Evolutionary conservation across 2,329 filamentous ascomycete species (phyloP), one percentile per base, ranked within the genome.

Genomic region (Coniochaeta sp.): DNA sequence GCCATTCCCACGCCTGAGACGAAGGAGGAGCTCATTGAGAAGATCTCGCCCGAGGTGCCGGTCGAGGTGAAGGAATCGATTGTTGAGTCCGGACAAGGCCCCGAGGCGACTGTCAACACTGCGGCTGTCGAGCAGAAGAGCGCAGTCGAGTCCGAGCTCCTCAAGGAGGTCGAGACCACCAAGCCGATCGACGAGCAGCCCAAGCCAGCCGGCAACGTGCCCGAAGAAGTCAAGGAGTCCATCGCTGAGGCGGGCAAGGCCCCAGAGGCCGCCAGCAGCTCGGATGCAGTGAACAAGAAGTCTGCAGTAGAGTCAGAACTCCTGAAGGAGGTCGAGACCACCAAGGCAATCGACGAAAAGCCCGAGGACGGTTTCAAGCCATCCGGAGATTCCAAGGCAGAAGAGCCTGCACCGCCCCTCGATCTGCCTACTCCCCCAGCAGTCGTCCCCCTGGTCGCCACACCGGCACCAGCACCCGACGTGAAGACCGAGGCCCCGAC

Each of bases 91-190:
- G 82, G 84, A 59, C 72, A 80, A 67, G 79, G 77, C 62, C 88
- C 90, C 9, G 91, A 95, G 74, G 90, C 90, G 36, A 84, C 89
- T 38, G 82, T 83, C 60, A 88, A 86, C 72, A 77, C 84, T 1
- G 80, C 81, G 60, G 89, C 87, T 19, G 89, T 95, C 7, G 76
- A 82, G 63, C 89, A 93, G 67, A 95, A 95, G 83, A 85, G 84
- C 71, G 81, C 79, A 11, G 80, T 92, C 6, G 91, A 96, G 77
- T 73, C 83, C 28, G 89, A 96, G 75, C 79, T 96, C 9, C 77
- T 92, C 56, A 80, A 84, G 64, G 83, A 89, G 72, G 80, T 87
- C n/a, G 60, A 62, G 24, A 63, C 66, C 57, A 54, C 52, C 28
- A 59, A 65, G 16, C 60, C 63, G 7, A 44, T 63, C 6, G 61